Evolutionary conservation across 768 basidiomycete genomes (phyloP), one percentile per base, ranked within the genome.

Genomic region (Chalciporus pseudorubinellus): DNA sequence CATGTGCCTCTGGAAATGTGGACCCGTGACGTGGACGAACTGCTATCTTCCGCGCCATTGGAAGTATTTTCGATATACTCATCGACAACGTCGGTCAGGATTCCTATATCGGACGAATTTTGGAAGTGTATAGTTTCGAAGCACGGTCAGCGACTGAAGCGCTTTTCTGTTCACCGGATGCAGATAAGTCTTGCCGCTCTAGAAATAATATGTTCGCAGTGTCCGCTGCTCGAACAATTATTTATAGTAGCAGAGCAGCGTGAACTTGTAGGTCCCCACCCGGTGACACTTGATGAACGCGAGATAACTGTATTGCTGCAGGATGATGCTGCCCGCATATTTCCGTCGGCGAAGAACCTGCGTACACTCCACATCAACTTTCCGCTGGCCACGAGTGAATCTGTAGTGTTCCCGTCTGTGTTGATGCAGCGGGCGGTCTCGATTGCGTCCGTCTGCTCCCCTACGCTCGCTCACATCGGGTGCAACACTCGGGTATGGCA

Each of bases 401-500:
- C 42, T 8, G 43, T 52, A 3, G 65, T 56, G 18, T 56, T 52
- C 39, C 56, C 47, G 19, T 41, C 42, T 31, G 46, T 50, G 31
- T 42, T 69, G 54, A 62, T 60, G 60, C 55, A 64, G 12, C 72
- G 74, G 22, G 79, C 77, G 9, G 55, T 78, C 38, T 62, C 63
- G 6, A 72, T 90, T 21, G 74, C 77, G 13, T 70, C 68, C 4
- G 68, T 71, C 19, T 86, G 85, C 61, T 72, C 74, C 29, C 60
- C 78, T 9, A 77, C 74, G 4, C 68, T 90, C 36, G 64, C 65
- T 19, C 81, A 84, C 51, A 78, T 91, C 55, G 89, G 89, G 4
- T 83, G 81, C 57, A 84, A 83, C 60, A 80, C 83, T 0, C 73
- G 72, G 33, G 87, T 87, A 1, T 89, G 85, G 83, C 79, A 86